Conservation (phyloP, 1,284 basidiomycete species). For the Taiwanofungus camphoratus region DNA sequence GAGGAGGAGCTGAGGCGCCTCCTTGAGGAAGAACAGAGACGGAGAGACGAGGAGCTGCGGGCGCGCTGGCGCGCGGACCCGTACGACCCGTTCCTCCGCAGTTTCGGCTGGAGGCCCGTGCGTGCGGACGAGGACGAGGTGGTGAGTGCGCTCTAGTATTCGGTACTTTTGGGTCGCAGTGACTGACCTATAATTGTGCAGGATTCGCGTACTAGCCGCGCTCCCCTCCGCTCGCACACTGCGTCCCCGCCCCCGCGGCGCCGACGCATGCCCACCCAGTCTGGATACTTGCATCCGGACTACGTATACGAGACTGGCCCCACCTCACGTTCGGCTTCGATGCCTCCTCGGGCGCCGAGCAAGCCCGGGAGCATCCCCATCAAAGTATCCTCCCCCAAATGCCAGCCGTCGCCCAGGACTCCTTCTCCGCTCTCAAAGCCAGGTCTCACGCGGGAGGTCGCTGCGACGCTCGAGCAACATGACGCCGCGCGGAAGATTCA, state of each 20-base stretch:
- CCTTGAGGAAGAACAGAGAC: constrained; percentile 20
- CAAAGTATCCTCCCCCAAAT: constrained; percentile 1
- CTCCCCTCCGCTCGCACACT: background rate
- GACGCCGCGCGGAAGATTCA: constrained; percentile 8
- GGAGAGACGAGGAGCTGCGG: constrained; percentile 17
- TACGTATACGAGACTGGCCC: no score
- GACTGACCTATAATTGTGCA: background rate
- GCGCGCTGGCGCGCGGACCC: constrained; percentile 5
- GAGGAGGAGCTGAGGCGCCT: constrained; percentile 18
- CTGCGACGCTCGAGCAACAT: constrained; percentile 5
- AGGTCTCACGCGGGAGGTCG: background rate
- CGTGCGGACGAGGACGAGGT: constrained; percentile 1
- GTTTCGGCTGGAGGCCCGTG: background rate
- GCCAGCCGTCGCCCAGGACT: background rate
- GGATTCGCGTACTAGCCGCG: background rate
- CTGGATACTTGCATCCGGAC: no score
- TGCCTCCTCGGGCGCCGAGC: background rate
- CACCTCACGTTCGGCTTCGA: no score
- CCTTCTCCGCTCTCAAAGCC: background rate
- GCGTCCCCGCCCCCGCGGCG: background rate
- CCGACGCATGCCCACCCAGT: no score
- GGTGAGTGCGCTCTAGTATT: background rate
- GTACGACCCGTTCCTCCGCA: constrained; percentile 6
- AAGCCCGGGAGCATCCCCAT: constrained; percentile 1
- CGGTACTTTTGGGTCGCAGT: background rate